Percentiles rank a stretch among this genome's conserved stretches.
These are phyloP conservation scores for Achlya hypogyna DNA, from an alignment of 352 stramenopile genomes.

Conservation along the genomic window DNA sequence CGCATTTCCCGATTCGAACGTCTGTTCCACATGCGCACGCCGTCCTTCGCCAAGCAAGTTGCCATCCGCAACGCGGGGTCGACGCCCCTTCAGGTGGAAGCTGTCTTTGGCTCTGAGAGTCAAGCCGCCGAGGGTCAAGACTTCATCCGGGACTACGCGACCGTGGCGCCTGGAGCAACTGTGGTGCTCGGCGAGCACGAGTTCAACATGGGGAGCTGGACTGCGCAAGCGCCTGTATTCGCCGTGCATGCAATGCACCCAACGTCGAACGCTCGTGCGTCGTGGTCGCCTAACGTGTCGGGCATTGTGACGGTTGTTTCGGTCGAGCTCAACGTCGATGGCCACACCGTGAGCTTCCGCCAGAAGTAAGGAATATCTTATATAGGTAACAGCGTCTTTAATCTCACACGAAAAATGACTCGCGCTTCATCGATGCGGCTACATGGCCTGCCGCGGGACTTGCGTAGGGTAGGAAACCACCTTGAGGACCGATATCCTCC, in stretches of 20 bases:
- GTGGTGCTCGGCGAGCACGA: slow-evolving; percentile 43
- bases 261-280: slow-evolving; percentile 4
- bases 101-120: slow-evolving; percentile 57
- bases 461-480: not conserved
- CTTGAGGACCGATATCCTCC: not conserved
- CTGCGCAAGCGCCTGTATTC: slow-evolving; percentile 44
- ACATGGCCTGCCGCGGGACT: not conserved
- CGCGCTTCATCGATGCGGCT: not conserved
- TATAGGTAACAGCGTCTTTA: not conserved
- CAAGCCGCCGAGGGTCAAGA: slow-evolving; percentile 52
- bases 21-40: slow-evolving; percentile 38
- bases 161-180: slow-evolving; percentile 34
- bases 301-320: not conserved
- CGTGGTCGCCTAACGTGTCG: not conserved
- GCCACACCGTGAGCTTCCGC: not conserved
- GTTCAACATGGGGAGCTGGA: slow-evolving; percentile 77
- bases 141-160: slow-evolving; percentile 49
- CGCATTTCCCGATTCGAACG: too few species aligned
- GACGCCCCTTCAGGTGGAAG: slow-evolving; percentile 48
- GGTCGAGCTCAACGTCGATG: slow-evolving; percentile 2
- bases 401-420: not conserved
- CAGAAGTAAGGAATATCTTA: not conserved
- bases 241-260: slow-evolving; percentile 42
- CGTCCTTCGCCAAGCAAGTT: slow-evolving; percentile 65
- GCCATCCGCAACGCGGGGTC: slow-evolving; percentile 57